These are phyloP conservation scores for Lenwebbia sp. DNA, from an alignment of 345 rosid species.

Conservation along the genomic window DNA sequence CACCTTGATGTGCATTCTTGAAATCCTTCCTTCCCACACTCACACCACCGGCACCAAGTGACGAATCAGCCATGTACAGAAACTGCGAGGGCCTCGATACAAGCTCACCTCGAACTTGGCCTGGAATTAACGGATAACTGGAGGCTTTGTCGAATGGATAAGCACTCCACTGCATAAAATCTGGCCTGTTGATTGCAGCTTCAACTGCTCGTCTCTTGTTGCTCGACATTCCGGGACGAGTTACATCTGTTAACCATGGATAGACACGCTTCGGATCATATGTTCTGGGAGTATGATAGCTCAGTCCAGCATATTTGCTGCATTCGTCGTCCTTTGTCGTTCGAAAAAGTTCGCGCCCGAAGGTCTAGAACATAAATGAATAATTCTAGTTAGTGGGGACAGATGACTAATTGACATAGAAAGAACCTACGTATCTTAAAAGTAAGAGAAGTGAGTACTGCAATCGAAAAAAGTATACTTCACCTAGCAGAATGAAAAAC, in stretches of 20 bases:
- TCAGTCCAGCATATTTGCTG: slow-evolving; percentile 20
- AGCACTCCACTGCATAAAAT: slow-evolving; percentile 1
- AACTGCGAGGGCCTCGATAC: slow-evolving; percentile 4
- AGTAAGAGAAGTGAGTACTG: neutral
- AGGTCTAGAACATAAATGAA: slow-evolving; percentile 1
- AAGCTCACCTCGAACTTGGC: slow-evolving; percentile 2
- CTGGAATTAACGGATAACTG: slow-evolving; percentile 23
- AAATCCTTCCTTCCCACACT: slow-evolving; percentile 13
- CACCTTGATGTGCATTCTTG: neutral
- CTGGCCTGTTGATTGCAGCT: slow-evolving; percentile 2
- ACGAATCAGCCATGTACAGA: slow-evolving; percentile 14
- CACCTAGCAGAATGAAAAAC: neutral
- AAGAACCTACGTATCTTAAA: neutral
- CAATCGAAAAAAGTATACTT: neutral
- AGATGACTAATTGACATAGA: neutral
- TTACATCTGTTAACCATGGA: slow-evolving; percentile 25
- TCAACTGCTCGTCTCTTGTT: slow-evolving; percentile 41
- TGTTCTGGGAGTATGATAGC: slow-evolving; percentile 14
- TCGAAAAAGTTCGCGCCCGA: slow-evolving; percentile 16
- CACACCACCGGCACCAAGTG: slow-evolving; percentile 16
- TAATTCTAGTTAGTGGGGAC: neutral
- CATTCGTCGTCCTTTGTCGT: slow-evolving; percentile 15
- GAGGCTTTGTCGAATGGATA: slow-evolving; percentile 18
- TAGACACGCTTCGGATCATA: slow-evolving; percentile 30
- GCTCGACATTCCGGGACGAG: slow-evolving; percentile 12